Percentiles rank a stretch among this genome's conserved stretches.
Conservation (phyloP, 768 basidiomycete genomes). For the Boletus speciosus region DNA sequence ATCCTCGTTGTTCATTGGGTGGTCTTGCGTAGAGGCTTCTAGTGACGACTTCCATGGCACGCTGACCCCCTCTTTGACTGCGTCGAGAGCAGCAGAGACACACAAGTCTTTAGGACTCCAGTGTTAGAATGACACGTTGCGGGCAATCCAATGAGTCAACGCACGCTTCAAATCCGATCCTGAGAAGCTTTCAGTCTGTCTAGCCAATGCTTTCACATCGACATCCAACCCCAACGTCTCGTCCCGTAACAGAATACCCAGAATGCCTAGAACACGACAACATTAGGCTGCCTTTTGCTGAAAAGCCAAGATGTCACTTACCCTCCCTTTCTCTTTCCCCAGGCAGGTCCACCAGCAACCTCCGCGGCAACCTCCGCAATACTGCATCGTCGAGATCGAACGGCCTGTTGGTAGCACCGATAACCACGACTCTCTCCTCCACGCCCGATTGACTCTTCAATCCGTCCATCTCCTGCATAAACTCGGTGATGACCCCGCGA, state of each 20-base stretch:
- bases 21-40: slow-evolving; percentile 2
- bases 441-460: slow-evolving; percentile 54
- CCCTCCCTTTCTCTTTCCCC: slow-evolving; percentile 83
- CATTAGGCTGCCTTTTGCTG: slow-evolving; percentile 2
- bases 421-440: slow-evolving; percentile 82
- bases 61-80: slow-evolving; percentile 79
- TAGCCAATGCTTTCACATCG: slow-evolving; percentile 56
- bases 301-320: slow-evolving; percentile 31
- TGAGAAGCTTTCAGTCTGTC: slow-evolving; percentile 81
- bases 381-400: slow-evolving; percentile 93
- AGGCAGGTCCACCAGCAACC: slow-evolving; percentile 85
- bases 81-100: slow-evolving; percentile 87
- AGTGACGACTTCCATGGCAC: slow-evolving; percentile 64
- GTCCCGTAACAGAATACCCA: slow-evolving; percentile 82
- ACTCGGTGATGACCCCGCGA: slow-evolving; percentile 84
- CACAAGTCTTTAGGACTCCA: slow-evolving; percentile 63
- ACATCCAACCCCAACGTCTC: slow-evolving; percentile 68
- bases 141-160: slow-evolving; percentile 25
- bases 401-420: slow-evolving; percentile 91
- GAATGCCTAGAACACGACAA: slow-evolving; percentile 56
- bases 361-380: slow-evolving; percentile 79
- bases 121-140: slow-evolving; percentile 3
- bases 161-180: slow-evolving; percentile 93
- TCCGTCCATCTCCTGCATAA: slow-evolving; percentile 98
- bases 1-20: not conserved